Percentiles rank a stretch among this genome's conserved stretches.
These are phyloP conservation scores for Wallacemonas collosoma DNA, from an alignment of 208 protist species.

Conservation along the genomic window DNA sequence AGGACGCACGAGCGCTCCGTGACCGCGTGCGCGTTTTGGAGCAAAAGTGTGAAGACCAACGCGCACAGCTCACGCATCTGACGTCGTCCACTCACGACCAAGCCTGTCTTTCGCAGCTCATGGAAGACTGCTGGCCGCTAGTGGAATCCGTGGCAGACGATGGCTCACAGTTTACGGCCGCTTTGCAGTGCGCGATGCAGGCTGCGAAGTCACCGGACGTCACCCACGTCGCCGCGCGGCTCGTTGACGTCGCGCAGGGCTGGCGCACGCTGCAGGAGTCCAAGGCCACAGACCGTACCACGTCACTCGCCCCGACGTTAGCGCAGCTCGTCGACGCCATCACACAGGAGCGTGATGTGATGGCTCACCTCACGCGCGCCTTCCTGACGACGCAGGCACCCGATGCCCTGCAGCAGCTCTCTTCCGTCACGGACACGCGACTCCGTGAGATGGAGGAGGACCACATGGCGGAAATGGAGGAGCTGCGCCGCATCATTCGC, in stretches of 20 bases:
- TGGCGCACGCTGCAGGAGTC: not conserved
- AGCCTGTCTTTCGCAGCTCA: not conserved
- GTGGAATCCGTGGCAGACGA: conserved; percentile 11
- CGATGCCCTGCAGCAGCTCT: not conserved
- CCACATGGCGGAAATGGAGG: conserved; percentile 31
- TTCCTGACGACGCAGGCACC: conserved; percentile 3
- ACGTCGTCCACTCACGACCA: not conserved
- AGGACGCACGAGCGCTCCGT: not conserved
- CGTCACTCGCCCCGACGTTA: not conserved
- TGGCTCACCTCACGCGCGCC: conserved; percentile 15
- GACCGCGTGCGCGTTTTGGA: conserved; percentile 5
- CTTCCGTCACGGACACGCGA: conserved; percentile 20
- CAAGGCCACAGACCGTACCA: not conserved
- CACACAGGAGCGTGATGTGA: conserved; percentile 20
- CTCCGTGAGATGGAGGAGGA: conserved; percentile 44
- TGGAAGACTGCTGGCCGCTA: conserved; percentile 3
- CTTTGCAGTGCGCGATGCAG: not conserved
- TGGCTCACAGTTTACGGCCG: conserved; percentile 12
- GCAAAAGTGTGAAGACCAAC: conserved; percentile 8
- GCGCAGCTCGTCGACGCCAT: conserved; percentile 10
- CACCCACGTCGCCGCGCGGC: not conserved
- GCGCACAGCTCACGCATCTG: not conserved
- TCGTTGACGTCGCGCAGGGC: not conserved
- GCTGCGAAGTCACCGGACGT: not conserved
- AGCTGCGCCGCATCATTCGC: conserved; percentile 29